Conservation (phyloP, 169 alveolate genomes). For the Besnoitia besnoiti region DNA sequence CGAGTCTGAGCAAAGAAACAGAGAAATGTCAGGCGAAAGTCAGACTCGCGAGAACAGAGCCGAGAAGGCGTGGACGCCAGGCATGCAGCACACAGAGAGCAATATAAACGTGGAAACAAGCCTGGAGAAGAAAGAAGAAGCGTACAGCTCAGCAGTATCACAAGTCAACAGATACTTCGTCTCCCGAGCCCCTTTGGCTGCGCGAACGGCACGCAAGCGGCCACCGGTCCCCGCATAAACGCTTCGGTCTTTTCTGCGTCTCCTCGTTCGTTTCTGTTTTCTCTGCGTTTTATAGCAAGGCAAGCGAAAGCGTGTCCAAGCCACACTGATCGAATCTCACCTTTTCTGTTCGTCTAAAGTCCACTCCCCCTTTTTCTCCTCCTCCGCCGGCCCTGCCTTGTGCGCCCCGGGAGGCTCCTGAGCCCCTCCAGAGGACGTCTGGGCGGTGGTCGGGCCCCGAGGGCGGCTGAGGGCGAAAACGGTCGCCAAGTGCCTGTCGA, state of each 20-base stretch:
- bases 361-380: slow-evolving; percentile 36
- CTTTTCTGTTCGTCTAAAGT: slow-evolving; percentile 54
- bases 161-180: too few relatives aligned
- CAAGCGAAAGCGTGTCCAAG: too few relatives aligned
- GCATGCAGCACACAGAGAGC: neutral
- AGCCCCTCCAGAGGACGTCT: neutral
- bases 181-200: too few relatives aligned
- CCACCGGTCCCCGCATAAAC: too few relatives aligned
- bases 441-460: neutral
- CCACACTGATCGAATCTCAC: too few relatives aligned
- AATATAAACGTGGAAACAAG: too few relatives aligned
- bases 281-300: too few relatives aligned
- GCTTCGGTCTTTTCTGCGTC: too few relatives aligned
- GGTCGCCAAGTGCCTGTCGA: slow-evolving; percentile 50
- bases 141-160: neutral
- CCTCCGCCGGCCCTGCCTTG: neutral
- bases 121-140: neutral
- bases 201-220: too few relatives aligned
- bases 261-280: too few relatives aligned
- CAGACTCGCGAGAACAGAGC: neutral
- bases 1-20: slow-evolving; percentile 54
- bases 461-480: slow-evolving; percentile 33
- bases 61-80: neutral
- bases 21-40: neutral
- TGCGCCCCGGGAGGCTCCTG: neutral